phyloP scores from a whole-genome alignment of 2,329 filamentous ascomycete genomes.

The Fusarium solani-melongenae region DNA sequence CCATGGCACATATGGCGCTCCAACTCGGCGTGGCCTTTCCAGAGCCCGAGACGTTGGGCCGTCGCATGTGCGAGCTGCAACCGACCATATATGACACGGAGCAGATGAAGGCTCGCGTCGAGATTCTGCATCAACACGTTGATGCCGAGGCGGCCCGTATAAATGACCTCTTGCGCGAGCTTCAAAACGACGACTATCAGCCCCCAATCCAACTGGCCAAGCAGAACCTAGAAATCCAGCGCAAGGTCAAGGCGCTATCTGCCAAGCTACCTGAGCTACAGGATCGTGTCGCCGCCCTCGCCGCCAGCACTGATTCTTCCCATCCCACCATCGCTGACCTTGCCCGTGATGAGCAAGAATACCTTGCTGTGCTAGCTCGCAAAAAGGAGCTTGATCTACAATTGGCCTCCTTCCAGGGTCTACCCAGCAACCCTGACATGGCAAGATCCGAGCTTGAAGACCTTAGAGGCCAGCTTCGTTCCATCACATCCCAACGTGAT shows the following conservation, averaged over 20 bases:
- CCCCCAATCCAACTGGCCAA: slow-evolving; percentile 69
- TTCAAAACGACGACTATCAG: slow-evolving; percentile 61
- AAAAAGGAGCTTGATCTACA: slow-evolving; percentile 71
- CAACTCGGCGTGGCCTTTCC: slow-evolving; percentile 61
- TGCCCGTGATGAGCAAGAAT: slow-evolving; percentile 66
- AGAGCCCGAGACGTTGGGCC: slow-evolving; percentile 61
- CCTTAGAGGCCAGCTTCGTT: slow-evolving; percentile 71
- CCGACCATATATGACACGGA: slow-evolving; percentile 64
- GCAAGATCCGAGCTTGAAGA: slow-evolving; percentile 78
- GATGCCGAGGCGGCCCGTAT: slow-evolving; percentile 59
- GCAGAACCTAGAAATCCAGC: slow-evolving; percentile 79
- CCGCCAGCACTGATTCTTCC: slow-evolving; percentile 47
- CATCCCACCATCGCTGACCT: slow-evolving; percentile 68
- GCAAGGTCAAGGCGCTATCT: slow-evolving; percentile 74
- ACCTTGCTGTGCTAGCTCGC: slow-evolving; percentile 65
- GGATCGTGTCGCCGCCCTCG: slow-evolving; percentile 61
- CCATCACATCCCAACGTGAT: slow-evolving; percentile 73
- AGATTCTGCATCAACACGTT: slow-evolving; percentile 67
- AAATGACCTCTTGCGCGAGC: slow-evolving; percentile 52
- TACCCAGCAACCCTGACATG: slow-evolving; percentile 76
- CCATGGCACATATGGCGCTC: slow-evolving; percentile 65
- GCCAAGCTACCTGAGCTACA: slow-evolving; percentile 72
- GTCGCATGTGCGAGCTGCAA: slow-evolving; percentile 66
- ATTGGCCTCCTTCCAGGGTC: slow-evolving; percentile 73
- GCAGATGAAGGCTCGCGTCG: slow-evolving; percentile 65